Percentiles rank a stretch among this genome's conserved stretches.
Conservation (phyloP, 768 basidiomycete species). For the Trametes cingulata region DNA sequence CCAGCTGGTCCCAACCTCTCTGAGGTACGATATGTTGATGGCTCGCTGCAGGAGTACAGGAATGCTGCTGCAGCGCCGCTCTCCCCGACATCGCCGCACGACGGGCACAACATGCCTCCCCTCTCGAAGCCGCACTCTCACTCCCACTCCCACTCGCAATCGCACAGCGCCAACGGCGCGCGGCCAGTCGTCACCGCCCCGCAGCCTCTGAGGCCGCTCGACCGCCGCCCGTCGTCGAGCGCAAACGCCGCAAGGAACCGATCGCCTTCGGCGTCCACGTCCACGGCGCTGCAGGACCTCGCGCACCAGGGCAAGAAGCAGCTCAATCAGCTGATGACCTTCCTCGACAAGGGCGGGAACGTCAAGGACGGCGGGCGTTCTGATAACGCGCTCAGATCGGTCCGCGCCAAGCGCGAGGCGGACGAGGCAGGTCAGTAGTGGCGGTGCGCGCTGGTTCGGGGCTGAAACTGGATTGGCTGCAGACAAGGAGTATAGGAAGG, state of each 20-base stretch:
- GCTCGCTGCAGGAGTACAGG: constrained; percentile 61
- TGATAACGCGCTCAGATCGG: constrained; percentile 71
- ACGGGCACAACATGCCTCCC: constrained; percentile 35
- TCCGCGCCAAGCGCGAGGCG: constrained; percentile 84
- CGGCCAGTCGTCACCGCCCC: constrained; percentile 65
- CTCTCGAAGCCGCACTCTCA: constrained; percentile 31
- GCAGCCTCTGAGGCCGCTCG: constrained; percentile 73
- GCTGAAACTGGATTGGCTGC: neutral
- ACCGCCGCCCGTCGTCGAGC: constrained; percentile 69
- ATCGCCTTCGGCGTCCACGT: constrained; percentile 77
- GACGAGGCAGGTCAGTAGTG: constrained; percentile 80
- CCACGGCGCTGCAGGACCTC: constrained; percentile 81
- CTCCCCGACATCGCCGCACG: constrained; percentile 30
- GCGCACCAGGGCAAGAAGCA: constrained; percentile 91
- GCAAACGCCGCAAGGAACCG: constrained; percentile 47
- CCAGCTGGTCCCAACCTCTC: neutral
- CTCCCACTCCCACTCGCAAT: too few relatives aligned
- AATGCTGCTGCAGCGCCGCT: constrained; percentile 48
- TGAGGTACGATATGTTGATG: neutral
- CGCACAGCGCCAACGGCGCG: constrained; percentile 43
- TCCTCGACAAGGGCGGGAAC: constrained; percentile 75
- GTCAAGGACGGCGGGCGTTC: constrained; percentile 63
- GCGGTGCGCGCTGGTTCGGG: neutral
- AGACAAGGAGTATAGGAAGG: constrained; percentile 92
- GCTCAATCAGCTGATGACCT: constrained; percentile 81